Evolutionary conservation across 1,284 basidiomycete species (phyloP).

Genomic region (Naganishia sp.): DNA sequence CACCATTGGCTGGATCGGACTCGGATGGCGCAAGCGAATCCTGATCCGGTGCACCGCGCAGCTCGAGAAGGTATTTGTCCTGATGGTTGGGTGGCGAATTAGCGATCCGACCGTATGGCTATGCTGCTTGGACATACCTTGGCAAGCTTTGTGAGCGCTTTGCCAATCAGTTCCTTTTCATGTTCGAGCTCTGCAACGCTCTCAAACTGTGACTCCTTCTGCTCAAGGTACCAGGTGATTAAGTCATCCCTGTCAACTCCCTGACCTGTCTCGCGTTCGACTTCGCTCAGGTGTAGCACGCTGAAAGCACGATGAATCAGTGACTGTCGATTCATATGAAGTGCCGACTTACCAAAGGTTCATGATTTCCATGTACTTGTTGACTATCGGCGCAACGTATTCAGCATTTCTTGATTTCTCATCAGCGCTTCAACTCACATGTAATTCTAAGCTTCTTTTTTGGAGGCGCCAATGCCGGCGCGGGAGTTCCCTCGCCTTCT

Average conservation of each 20-base stretch:
- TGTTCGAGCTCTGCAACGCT: constrained; percentile 87
- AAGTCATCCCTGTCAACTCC: constrained; percentile 87
- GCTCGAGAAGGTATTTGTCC: constrained; percentile 84
- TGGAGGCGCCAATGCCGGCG: constrained; percentile 33
- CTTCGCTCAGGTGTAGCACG: constrained; percentile 75
- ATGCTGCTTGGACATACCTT: constrained; percentile 63
- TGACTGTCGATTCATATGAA: too few relatives aligned
- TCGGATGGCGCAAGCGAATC: constrained; percentile 64
- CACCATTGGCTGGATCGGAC: constrained; percentile 57
- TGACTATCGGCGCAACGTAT: constrained; percentile 59
- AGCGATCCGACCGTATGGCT: background rate
- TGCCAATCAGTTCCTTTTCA: constrained; percentile 84
- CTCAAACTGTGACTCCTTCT: constrained; percentile 78
- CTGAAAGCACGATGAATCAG: constrained; percentile 37
- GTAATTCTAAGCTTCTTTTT: constrained; percentile 86
- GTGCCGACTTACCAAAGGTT: constrained; percentile 59
- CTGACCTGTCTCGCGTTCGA: constrained; percentile 72
- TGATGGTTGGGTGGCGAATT: background rate
- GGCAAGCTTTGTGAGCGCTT: constrained; percentile 84
- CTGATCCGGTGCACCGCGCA: constrained; percentile 76
- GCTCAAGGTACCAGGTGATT: constrained; percentile 94
- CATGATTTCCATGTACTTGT: constrained; percentile 89
- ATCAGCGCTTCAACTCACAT: constrained; percentile 40
- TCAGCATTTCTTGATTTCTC: background rate
- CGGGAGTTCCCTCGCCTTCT: constrained; percentile 22